Conservation (phyloP, 768 basidiomycete genomes). For the Boletus vinaceobasis region DNA sequence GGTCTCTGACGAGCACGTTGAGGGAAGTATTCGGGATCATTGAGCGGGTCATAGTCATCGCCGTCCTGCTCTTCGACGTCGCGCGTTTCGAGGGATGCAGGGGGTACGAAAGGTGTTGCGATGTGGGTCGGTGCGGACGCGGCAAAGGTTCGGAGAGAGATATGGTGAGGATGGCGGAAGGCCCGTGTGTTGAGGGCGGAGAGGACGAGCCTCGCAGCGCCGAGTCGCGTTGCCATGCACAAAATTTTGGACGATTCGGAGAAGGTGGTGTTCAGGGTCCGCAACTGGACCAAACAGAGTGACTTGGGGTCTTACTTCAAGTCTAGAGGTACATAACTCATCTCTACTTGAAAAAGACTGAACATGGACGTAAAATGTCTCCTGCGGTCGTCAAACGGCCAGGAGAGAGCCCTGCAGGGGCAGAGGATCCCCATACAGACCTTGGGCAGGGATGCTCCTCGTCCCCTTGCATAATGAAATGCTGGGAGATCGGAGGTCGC, state of each 20-base stretch:
- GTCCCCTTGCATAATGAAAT: neutral
- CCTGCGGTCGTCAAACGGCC: no score
- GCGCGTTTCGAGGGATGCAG: constrained; percentile 21
- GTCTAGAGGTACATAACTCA: no score
- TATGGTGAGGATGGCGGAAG: neutral
- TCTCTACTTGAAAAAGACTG: neutral
- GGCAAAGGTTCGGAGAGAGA: constrained; percentile 9
- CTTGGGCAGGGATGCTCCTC: neutral
- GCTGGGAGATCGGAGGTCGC: neutral
- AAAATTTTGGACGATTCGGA: neutral
- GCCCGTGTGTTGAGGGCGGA: constrained; percentile 3
- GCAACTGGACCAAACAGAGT: neutral
- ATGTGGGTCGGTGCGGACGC: constrained; percentile 2
- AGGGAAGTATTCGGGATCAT: constrained; percentile 2
- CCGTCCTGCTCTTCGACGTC: constrained; percentile 1
- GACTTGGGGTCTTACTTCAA: constrained; percentile 11
- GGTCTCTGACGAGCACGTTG: constrained; percentile 37
- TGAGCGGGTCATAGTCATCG: neutral
- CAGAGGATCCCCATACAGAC: neutral
- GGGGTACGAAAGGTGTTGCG: constrained; percentile 22
- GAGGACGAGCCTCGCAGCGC: constrained; percentile 3
- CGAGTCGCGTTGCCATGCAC: constrained; percentile 12
- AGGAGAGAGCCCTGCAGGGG: no score
- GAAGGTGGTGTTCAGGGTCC: constrained; percentile 20
- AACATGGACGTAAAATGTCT: neutral